Evolutionary conservation across 2,329 filamentous ascomycete species (phyloP), one percentile per base, ranked within the genome.

Genomic region (Talaromyces marneffei): DNA sequence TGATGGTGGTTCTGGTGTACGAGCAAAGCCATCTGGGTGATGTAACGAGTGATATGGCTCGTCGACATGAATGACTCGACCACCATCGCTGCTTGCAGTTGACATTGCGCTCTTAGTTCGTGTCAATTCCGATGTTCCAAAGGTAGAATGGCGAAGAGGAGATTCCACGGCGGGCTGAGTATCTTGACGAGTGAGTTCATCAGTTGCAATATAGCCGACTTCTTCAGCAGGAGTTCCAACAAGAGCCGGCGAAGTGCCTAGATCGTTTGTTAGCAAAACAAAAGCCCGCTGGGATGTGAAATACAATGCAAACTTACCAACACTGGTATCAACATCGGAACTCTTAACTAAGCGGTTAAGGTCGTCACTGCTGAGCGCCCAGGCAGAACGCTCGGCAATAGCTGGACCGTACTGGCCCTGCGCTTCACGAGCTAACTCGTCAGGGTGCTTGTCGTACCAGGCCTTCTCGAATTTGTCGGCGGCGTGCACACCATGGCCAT

Each of bases 381-480:
- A 95, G 71, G 94, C 89, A 39, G 84, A 84, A 55, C 85, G 80
- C 31, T 83, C 83, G 60, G 82, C 80, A 63, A 85, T 80, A 35
- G 81, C 82, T 42, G 82, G 80, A 57, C 80, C 82, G 69, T 88
- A 88, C 65, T 83, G 82, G 44, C 83, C 85, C 31, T 62, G 55
- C 71, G 92, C 90, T 75, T 93, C 91, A 72, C 88, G 86, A 60
- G 84, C 82, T 31, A 88, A 80, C 66, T 85, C 83, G 48, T 97
- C 90, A 0, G 93, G 93, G 70, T 96, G 92, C 77, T 94, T 97
- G 69, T 91, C 86, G 71, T 94, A 95, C 83, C 96, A 97, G 27
- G 90, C 89, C 77, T 90, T 90, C 69, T 96, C 91, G 42, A 97
- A 90, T 71, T 88, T 91, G 76, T 95, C 90, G 61, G 86, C 85